Base-by-base conservation (phyloP, 441 rosid species). In the Pelargonium fulgidum region DNA sequence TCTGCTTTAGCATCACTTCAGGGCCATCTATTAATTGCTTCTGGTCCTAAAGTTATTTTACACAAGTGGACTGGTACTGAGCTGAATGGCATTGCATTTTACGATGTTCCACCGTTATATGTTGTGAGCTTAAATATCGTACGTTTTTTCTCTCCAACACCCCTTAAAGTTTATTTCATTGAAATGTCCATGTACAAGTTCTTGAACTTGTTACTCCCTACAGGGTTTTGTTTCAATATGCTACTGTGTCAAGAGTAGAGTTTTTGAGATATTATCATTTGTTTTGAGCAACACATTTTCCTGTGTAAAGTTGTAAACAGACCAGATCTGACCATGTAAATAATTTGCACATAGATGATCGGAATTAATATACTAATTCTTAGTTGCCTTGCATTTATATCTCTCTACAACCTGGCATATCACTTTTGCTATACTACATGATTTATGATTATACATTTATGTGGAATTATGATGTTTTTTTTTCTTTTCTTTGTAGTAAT, bases 1-100 rank as follows among this genome's bases (percentile, higher is more conserved):
- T 94, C 99, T 70, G 99, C 99, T 76, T 85, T 94, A 77, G 97
- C 99, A 71, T 82, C 99, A 59, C 97, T 94, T 80, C 97, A 94
- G 89, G 99, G 99, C 64, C 96, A 87, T 79, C 89, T 94, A 66
- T 74, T 94, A 78, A 85, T 94, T 82, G 96, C 98, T 70, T 86
- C 96, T 68, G 99, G 99, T 80, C 99, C 98, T n/a, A 94, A 92
- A 84, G 83, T 94, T 73, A 89, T 88, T 79, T 81, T 94, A 79
- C 99, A 94, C 84, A 85, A 85, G 68, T 94, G 99, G 98, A 87
- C 77, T 75, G 99, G 99, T 68, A 81, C 87, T 19, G 99, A 92
- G 78, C 80, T 94, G 84, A 90, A 74, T 80, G 93, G 90, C 65
- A 89, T 90, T 69, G 96, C 99, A 71, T 92, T 94, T 84, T 94